Conservation (phyloP, 2,329 filamentous ascomycete species). For the Juglanconis juglandina region DNA sequence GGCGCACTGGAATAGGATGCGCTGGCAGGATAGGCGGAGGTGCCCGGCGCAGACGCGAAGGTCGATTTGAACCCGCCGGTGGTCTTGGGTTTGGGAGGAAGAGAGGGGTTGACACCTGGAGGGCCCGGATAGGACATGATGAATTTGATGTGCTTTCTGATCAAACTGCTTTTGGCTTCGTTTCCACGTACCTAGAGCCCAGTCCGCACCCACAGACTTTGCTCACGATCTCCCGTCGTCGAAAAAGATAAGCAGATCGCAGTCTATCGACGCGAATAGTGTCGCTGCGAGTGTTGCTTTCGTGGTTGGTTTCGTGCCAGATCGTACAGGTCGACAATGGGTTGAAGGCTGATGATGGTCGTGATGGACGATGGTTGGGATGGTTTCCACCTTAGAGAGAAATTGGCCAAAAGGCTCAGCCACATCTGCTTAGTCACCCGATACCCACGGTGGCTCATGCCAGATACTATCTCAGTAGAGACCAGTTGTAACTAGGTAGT, state of each 20-base stretch:
- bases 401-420: too few species aligned
- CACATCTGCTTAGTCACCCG: too few species aligned
- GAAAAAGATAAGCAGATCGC: background rate
- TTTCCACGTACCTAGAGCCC: constrained; percentile 51
- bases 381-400: too few species aligned
- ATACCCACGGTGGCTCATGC: too few species aligned
- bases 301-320: background rate
- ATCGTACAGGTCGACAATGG: background rate
- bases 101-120: constrained; percentile 71
- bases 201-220: constrained; percentile 22
- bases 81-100: constrained; percentile 66
- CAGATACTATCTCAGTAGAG: too few species aligned
- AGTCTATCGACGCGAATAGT: background rate
- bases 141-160: constrained; percentile 46
- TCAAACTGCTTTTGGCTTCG: constrained; percentile 26
- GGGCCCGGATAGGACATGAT: constrained; percentile 84
- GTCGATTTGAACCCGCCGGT: constrained; percentile 47
- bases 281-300: background rate
- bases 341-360: background rate
- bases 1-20: constrained; percentile 33
- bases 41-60: constrained; percentile 42
- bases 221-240: background rate
- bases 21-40: constrained; percentile 23
- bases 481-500: too few species aligned
- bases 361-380: too few species aligned